These are phyloP conservation scores for Phytophthora tentaculata DNA, from an alignment of 352 stramenopile genomes.

Conservation along the genomic window DNA sequence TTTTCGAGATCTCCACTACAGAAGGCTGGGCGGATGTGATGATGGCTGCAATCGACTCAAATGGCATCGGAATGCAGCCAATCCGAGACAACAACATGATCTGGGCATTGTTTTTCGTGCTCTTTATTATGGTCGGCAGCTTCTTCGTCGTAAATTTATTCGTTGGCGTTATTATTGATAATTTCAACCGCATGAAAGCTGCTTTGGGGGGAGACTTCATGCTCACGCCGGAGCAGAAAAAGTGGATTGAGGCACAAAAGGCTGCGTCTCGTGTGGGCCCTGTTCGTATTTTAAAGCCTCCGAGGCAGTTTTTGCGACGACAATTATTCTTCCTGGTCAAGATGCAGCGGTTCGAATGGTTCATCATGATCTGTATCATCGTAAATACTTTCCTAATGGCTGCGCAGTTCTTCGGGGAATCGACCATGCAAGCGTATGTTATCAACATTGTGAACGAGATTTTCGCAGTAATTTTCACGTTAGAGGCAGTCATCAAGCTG, in stretches of 20 bases:
- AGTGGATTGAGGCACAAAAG: slow-evolving; percentile 89
- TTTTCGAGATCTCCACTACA: slow-evolving; percentile 95
- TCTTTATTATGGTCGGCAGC: slow-evolving; percentile 92
- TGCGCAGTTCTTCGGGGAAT: slow-evolving; percentile 86
- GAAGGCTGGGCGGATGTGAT: slow-evolving; percentile 94
- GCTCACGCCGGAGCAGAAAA: slow-evolving; percentile 91
- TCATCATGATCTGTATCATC: slow-evolving; percentile 92
- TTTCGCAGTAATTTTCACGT: slow-evolving; percentile 89
- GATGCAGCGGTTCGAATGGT: slow-evolving; percentile 81
- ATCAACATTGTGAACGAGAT: slow-evolving; percentile 85
- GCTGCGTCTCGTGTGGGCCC: slow-evolving; percentile 69
- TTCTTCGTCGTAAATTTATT: slow-evolving; percentile 97
- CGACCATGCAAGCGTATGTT: slow-evolving; percentile 48
- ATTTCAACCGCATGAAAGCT: slow-evolving; percentile 93
- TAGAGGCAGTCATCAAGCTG: slow-evolving; percentile 91
- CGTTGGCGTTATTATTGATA: slow-evolving; percentile 94
- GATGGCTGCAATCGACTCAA: slow-evolving; percentile 89
- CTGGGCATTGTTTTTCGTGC: slow-evolving; percentile 89
- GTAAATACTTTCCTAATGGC: slow-evolving; percentile 91
- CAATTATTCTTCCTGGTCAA: slow-evolving; percentile 75
- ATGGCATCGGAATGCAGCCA: slow-evolving; percentile 92
- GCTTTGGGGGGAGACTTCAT: slow-evolving; percentile 75
- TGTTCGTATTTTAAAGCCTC: slow-evolving; percentile 58
- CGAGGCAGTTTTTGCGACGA: slow-evolving; percentile 54
- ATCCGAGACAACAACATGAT: slow-evolving; percentile 81